A percentile compares a stretch with the other conserved stretches of the same genome.
Conservation (phyloP, 768 basidiomycete species). For the Ramaria sp. region DNA sequence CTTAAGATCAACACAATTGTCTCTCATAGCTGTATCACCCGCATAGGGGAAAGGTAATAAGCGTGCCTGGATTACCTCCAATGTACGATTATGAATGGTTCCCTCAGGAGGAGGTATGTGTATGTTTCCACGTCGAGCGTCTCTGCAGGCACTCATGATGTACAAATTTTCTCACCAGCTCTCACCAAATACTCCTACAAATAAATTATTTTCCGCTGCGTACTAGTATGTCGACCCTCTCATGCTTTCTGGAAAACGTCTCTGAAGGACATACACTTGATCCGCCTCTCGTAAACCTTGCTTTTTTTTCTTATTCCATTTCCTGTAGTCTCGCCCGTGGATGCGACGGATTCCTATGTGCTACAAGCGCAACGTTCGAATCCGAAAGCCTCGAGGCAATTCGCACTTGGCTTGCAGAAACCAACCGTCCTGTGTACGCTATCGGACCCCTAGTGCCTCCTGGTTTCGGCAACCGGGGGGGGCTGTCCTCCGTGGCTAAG, state of each 20-base stretch:
- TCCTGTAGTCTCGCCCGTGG: not conserved
- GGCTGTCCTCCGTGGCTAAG: not conserved
- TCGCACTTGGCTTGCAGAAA: conserved; percentile 10
- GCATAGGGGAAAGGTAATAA: conserved; percentile 13
- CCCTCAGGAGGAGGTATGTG: conserved; percentile 12
- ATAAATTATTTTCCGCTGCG: no score
- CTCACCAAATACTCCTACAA: not conserved
- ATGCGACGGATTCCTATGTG: conserved; percentile 14
- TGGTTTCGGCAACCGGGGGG: not conserved
- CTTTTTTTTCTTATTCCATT: no score
- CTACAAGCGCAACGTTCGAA: conserved; percentile 10
- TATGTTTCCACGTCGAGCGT: not conserved
- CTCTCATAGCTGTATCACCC: conserved; percentile 12
- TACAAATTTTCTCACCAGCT: not conserved
- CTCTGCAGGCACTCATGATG: not conserved
- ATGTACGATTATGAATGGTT: conserved; percentile 18
- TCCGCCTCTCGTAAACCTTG: not conserved
- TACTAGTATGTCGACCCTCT: not conserved
- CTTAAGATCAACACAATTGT: not conserved
- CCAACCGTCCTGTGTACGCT: conserved; percentile 9
- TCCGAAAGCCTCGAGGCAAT: conserved; percentile 9
- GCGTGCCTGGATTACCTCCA: conserved; percentile 15
- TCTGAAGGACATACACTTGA: not conserved
- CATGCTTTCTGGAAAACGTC: not conserved
- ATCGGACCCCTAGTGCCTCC: conserved; percentile 13